A percentile compares a stretch with the other conserved stretches of the same genome.
Conservation (phyloP, 139 green algal genomes). For the Nannochloris sp. region DNA sequence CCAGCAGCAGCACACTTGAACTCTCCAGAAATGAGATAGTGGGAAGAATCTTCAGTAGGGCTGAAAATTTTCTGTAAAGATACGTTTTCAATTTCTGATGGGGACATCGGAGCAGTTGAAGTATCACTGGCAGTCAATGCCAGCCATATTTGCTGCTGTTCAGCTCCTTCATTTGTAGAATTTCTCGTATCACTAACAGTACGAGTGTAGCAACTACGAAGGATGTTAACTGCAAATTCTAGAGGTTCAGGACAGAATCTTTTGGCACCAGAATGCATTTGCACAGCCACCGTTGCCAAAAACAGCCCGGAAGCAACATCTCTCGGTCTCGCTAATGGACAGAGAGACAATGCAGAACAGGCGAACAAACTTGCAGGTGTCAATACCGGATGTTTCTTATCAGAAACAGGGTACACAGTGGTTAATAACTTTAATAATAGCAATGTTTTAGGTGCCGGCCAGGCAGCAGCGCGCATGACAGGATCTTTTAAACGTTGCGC, state of each 20-base stretch:
- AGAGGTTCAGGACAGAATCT: slow-evolving; percentile 59
- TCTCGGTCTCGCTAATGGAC: slow-evolving; percentile 32
- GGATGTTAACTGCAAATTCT: slow-evolving; percentile 35
- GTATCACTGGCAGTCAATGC: slow-evolving; percentile 4
- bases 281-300: slow-evolving; percentile 28
- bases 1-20: slow-evolving; percentile 29
- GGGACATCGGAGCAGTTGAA: neutral
- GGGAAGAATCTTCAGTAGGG: neutral
- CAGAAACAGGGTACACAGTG: slow-evolving; percentile 70
- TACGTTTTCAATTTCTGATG: slow-evolving; percentile 14
- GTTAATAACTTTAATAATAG: slow-evolving; percentile 79
- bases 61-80: neutral
- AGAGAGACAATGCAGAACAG: slow-evolving; percentile 38
- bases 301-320: slow-evolving; percentile 37
- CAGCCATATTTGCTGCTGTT: neutral
- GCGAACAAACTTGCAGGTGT: slow-evolving; percentile 62
- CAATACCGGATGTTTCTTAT: slow-evolving; percentile 75
- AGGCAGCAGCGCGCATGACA: slow-evolving; percentile 9
- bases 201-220: slow-evolving; percentile 5
- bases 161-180: slow-evolving; percentile 7
- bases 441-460: slow-evolving; percentile 46
- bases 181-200: neutral
- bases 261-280: slow-evolving; percentile 35
- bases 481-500: slow-evolving; percentile 23
- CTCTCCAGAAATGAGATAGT: neutral